These are phyloP conservation scores for Nemophila menziesii DNA, from an alignment of 257 asterid genomes.

Conservation along the genomic window DNA sequence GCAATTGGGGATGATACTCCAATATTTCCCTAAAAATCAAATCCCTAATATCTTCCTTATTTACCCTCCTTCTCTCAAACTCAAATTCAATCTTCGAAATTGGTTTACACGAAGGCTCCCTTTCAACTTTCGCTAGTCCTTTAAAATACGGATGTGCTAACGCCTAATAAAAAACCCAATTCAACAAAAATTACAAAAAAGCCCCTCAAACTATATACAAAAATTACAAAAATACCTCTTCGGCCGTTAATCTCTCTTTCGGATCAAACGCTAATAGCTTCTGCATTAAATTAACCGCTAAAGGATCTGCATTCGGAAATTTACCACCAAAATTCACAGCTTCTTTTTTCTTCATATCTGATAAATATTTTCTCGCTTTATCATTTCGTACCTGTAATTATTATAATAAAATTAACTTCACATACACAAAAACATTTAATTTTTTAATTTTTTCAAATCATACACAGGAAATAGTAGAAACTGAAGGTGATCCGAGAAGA, in stretches of 20 bases:
- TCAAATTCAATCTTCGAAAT: slow-evolving; percentile 85
- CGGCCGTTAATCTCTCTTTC: slow-evolving; percentile 83
- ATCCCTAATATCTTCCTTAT: slow-evolving; percentile 77
- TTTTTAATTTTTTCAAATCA: too few relatives aligned
- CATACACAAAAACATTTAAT: neutral
- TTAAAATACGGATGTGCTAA: slow-evolving; percentile 87
- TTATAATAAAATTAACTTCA: slow-evolving; percentile 6
- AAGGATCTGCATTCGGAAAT: slow-evolving; percentile 57
- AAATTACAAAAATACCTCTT: slow-evolving; percentile 35
- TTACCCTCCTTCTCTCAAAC: slow-evolving; percentile 73
- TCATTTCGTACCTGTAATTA: slow-evolving; percentile 75
- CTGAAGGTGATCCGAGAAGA: slow-evolving; percentile 79
- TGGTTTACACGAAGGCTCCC: slow-evolving; percentile 82
- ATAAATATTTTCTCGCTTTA: slow-evolving; percentile 82
- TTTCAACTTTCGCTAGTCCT: slow-evolving; percentile 73
- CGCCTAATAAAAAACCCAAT: slow-evolving; percentile 29
- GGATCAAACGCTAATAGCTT: slow-evolving; percentile 85
- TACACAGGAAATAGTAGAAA: slow-evolving; percentile 71
- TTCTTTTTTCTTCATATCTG: slow-evolving; percentile 57
- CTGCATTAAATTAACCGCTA: slow-evolving; percentile 56
- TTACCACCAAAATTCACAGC: slow-evolving; percentile 50
- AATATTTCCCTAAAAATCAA: slow-evolving; percentile 67
- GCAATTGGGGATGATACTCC: slow-evolving; percentile 77
- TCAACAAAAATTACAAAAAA: neutral
- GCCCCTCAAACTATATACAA: neutral